Base-by-base conservation (phyloP, 2,329 filamentous ascomycete genomes). In the Alternaria sp. region DNA sequence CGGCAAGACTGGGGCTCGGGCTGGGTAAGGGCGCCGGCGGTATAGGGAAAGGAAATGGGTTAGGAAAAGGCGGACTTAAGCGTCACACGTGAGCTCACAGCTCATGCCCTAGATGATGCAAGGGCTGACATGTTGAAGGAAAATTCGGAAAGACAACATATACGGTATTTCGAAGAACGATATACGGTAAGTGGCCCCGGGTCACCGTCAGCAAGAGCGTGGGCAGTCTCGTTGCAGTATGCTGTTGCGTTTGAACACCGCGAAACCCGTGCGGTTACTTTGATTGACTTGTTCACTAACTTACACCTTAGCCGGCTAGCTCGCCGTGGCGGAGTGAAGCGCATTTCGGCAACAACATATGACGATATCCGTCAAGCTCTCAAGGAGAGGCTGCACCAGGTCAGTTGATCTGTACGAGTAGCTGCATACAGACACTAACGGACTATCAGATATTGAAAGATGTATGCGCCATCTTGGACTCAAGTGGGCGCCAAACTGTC, bases 251-350 rank as follows among this genome's bases (percentile, higher is more conserved):
- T 34, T 34, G 1, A 25, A 25, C 20, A 8, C 32, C 34, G 30
- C 12, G 14, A 20, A 4, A 16, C 34, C 9, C 3, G 11, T 54
- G 18, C 38, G 9, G 18, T 22, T 10, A 12, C 5, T 20, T 12
- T 14, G 20, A 22, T 22, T 3, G 4, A 12, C 40, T 11, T n/a
- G n/a, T 38, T 16, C 16, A 32, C 66, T 71, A 52, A 74, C 41
- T 40, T 9, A 4, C 34, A 9, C 28, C 32, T 7, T 34, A 77
- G 90, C 66, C 89, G 91, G 41, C 79, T 94, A 0, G 92, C 92
- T 1, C 86, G 92, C 6, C 87, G 92, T 7, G 92, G 91, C 1
- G 92, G 92, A 0, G 89, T 94, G 0, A 93, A 93, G 74, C 83
- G 91, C 0, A 92, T 94, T 9, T 89, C 88, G 0, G 85, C 74